Conservation (phyloP, 2,329 filamentous ascomycete genomes). For the Pyrenochaeta sp. region DNA sequence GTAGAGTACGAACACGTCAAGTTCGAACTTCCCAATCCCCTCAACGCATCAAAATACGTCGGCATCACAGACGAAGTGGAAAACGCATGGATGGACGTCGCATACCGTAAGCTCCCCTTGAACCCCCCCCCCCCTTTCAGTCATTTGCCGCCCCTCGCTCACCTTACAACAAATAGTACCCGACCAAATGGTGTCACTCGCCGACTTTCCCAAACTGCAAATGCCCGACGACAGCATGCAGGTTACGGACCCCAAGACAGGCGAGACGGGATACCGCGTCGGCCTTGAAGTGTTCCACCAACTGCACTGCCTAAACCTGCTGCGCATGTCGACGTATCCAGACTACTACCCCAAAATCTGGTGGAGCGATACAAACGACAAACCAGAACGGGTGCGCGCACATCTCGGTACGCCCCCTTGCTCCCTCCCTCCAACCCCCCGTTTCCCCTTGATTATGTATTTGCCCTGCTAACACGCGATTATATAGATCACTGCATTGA, state of each 20-base stretch:
- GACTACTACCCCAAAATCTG: constrained; percentile 41
- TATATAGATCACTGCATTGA: constrained; percentile 48
- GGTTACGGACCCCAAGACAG: constrained; percentile 64
- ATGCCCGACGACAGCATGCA: constrained; percentile 63
- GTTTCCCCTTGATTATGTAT: neutral
- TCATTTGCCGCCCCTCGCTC: neutral
- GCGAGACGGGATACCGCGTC: constrained; percentile 66
- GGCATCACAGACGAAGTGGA: constrained; percentile 66
- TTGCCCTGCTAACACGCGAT: no score
- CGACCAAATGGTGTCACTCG: constrained; percentile 66
- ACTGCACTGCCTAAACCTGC: constrained; percentile 47
- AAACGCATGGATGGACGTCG: constrained; percentile 65
- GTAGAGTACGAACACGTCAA: constrained; percentile 37
- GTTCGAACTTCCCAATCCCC: constrained; percentile 37
- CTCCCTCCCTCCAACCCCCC: neutral
- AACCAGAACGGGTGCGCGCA: constrained; percentile 37
- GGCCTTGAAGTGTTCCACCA: constrained; percentile 67
- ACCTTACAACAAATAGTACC: constrained; percentile 58
- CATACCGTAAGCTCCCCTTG: constrained; percentile 50
- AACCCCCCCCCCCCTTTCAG: constrained; percentile 1
- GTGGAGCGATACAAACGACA: constrained; percentile 37
- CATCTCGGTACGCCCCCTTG: constrained; percentile 31
- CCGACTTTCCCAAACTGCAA: constrained; percentile 63
- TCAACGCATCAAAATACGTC: constrained; percentile 56
- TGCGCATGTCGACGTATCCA: constrained; percentile 45